Percentiles rank a stretch among this genome's conserved stretches.
These are phyloP conservation scores for Ophiosphaerella korrae DNA, from an alignment of 2,329 filamentous ascomycete genomes.

Conservation along the genomic window DNA sequence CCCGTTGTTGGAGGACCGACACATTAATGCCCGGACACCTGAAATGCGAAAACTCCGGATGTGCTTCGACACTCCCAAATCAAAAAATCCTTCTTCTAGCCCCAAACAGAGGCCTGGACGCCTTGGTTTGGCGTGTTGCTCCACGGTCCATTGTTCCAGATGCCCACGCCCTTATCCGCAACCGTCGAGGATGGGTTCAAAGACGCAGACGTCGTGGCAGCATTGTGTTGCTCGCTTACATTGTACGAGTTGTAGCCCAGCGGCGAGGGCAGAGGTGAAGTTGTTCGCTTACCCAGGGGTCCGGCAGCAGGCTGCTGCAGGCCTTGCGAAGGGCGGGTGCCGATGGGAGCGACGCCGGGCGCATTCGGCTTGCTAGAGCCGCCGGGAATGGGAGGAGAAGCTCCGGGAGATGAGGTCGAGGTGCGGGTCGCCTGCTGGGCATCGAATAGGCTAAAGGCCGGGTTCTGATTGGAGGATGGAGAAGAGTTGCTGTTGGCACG, in stretches of 20 bases:
- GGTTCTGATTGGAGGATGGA: conserved; percentile 69
- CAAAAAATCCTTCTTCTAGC: conserved; percentile 59
- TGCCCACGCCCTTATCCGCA: conserved; percentile 52
- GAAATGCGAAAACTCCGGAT: conserved; percentile 52
- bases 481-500: conserved; percentile 86
- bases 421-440: conserved; percentile 74
- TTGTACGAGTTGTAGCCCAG: conserved; percentile 69
- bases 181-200: conserved; percentile 60
- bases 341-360: conserved; percentile 84
- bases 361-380: conserved; percentile 62
- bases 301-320: conserved; percentile 63
- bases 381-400: conserved; percentile 71
- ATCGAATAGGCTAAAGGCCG: conserved; percentile 55
- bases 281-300: conserved; percentile 77
- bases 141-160: conserved; percentile 86
- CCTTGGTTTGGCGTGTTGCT: conserved; percentile 72
- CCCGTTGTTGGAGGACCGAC: conserved; percentile 45
- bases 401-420: conserved; percentile 83
- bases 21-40: conserved; percentile 48
- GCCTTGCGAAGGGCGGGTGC: conserved; percentile 76
- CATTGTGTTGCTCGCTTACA: conserved; percentile 58
- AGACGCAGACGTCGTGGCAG: conserved; percentile 56
- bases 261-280: conserved; percentile 89
- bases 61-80: conserved; percentile 45
- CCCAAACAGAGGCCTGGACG: conserved; percentile 93